A percentile compares a stretch with the other conserved stretches of the same genome.
phyloP scores from a whole-genome alignment of 2,329 filamentous ascomycete species.

The Aspergillus sp. region DNA sequence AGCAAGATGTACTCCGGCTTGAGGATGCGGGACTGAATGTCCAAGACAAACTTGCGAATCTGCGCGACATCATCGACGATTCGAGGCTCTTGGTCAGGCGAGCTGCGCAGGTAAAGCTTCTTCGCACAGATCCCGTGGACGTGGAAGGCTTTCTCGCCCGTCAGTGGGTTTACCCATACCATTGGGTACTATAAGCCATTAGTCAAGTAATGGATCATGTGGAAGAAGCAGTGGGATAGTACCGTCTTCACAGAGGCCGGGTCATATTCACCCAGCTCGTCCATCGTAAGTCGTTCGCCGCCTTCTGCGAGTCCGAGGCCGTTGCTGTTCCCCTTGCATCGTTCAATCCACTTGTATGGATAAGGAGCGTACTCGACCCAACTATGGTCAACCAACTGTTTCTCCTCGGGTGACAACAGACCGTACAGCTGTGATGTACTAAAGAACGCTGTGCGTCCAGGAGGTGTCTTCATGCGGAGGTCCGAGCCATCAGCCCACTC shows the following conservation, averaged over 20 bases:
- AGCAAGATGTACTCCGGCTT: constrained; percentile 9
- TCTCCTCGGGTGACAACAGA: neutral
- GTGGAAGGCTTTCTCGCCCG: constrained; percentile 5
- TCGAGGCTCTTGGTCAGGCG: neutral
- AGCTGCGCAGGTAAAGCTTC: neutral
- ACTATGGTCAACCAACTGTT: neutral
- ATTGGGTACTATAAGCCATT: constrained; percentile 2
- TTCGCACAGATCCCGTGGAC: neutral
- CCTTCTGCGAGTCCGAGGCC: constrained; percentile 4
- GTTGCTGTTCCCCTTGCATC: constrained; percentile 10
- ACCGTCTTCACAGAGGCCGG: neutral
- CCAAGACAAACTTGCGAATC: neutral
- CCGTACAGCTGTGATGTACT: constrained; percentile 2
- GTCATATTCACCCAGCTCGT: constrained; percentile 6
- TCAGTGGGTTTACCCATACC: constrained; percentile 10
- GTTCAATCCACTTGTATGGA: constrained; percentile 12
- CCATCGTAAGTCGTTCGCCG: neutral
- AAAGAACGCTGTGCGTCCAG: constrained; percentile 2
- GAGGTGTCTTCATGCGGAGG: neutral
- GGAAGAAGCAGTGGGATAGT: neutral
- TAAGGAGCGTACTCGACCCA: constrained; percentile 11
- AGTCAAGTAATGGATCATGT: neutral
- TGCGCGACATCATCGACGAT: neutral
- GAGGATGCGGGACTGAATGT: constrained; percentile 5
- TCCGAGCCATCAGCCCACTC: constrained; percentile 8